Percentiles rank a stretch among this genome's conserved stretches.
Evolutionary conservation across 2,329 filamentous ascomycete genomes (phyloP).

Genomic region (Penicillium sp.): DNA sequence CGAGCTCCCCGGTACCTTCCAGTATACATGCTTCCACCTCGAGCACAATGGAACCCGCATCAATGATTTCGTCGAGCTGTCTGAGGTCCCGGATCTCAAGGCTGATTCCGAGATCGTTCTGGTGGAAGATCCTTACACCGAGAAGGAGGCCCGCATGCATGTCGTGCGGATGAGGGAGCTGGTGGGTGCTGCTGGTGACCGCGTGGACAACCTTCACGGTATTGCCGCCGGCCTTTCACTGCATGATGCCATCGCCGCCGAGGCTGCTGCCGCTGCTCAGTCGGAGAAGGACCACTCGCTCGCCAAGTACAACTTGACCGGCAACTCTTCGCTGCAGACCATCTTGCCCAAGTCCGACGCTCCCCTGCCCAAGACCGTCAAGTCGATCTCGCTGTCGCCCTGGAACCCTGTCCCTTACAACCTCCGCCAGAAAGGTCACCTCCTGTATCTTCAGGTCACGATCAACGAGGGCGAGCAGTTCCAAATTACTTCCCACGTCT

Average conservation of each 20-base stretch:
- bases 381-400: conserved; percentile 79
- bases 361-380: conserved; percentile 81
- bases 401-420: conserved; percentile 97
- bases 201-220: conserved; percentile 82
- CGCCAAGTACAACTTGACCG: conserved; percentile 73
- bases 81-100: conserved; percentile 78
- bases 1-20: conserved; percentile 86
- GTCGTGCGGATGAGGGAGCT: conserved; percentile 86
- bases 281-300: conserved; percentile 54
- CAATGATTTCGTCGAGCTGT: conserved; percentile 92
- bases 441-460: conserved; percentile 83
- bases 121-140: conserved; percentile 93
- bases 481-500: conserved; percentile 89
- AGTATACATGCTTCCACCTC: conserved; percentile 98
- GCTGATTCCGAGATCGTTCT: conserved; percentile 75
- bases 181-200: conserved; percentile 85
- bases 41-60: conserved; percentile 84
- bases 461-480: conserved; percentile 94
- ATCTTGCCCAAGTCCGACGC: conserved; percentile 68
- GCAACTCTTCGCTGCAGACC: conserved; percentile 64
- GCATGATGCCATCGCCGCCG: conserved; percentile 68
- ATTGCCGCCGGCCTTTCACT: conserved; percentile 81
- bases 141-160: conserved; percentile 96
- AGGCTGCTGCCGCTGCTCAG: conserved; percentile 44
- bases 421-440: conserved; percentile 83